phyloP scores from a whole-genome alignment of 2,329 filamentous ascomycete genomes.

The Calonectria hawksworthii region DNA sequence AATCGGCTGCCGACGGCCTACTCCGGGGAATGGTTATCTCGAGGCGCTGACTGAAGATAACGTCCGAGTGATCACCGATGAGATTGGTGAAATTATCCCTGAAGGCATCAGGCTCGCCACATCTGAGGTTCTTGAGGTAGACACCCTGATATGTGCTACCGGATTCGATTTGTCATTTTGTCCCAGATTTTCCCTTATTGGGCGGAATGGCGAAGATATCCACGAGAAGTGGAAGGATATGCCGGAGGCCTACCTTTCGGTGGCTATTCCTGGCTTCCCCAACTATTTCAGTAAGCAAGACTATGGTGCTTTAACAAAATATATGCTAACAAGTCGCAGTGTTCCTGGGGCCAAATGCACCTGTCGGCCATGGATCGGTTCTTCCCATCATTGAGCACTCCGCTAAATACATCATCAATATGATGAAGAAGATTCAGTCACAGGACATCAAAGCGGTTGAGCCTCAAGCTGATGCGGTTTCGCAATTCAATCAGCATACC shows the following conservation, averaged over 20 bases:
- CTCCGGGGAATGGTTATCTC: slow-evolving; percentile 25
- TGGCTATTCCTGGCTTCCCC: slow-evolving; percentile 18
- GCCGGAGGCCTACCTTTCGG: slow-evolving; percentile 21
- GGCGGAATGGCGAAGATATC: slow-evolving; percentile 1
- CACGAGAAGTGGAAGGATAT: slow-evolving; percentile 7
- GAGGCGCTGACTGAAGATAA: slow-evolving; percentile 12
- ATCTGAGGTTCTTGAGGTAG: slow-evolving; percentile 8
- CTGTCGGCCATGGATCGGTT: slow-evolving; percentile 11
- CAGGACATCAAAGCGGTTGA: slow-evolving; percentile 13
- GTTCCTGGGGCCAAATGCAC: slow-evolving; percentile 15
- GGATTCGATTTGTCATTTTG: slow-evolving; percentile 25
- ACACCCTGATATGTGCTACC: slow-evolving; percentile 21
- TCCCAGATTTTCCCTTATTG: slow-evolving; percentile 16
- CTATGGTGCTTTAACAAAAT: accelerated
- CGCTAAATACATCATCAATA: slow-evolving; percentile 11
- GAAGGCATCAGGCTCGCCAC: neutral
- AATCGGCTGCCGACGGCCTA: slow-evolving; percentile 22
- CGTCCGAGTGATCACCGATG: slow-evolving; percentile 4
- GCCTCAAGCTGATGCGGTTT: neutral
- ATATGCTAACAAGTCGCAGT: neutral
- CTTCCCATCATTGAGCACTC: slow-evolving; percentile 13
- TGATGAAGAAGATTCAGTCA: slow-evolving; percentile 17
- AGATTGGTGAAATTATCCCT: neutral
- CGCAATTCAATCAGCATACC: neutral
- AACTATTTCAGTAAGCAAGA: slow-evolving; percentile 30